Base-by-base conservation (phyloP, 2,329 filamentous ascomycete species). In the Ceratocystis alfenasii region DNA sequence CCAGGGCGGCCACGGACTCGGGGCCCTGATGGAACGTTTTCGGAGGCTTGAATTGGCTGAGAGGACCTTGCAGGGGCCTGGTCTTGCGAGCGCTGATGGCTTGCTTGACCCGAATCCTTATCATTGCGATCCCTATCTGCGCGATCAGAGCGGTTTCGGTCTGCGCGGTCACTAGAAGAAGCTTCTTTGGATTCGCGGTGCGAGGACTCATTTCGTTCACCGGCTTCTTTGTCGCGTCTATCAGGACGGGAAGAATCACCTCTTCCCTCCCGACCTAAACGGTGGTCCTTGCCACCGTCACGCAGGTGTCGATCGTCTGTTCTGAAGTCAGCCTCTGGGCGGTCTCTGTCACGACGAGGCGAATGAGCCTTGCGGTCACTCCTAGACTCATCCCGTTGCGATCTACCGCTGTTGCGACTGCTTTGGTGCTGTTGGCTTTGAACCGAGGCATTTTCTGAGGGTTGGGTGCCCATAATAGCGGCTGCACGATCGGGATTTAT, bases 401-500 rank as follows among this genome's bases (percentile, higher is more conserved):
- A 45, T 28, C 60, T 45, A 25, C n/a, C 22, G n/a, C 64, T 25
- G 55, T 62, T 59, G 22, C 25, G 36, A 33, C 61, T 55, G n/a
- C n/a, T 12, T 50, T 12, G 15, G 8, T 64, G 62, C n/a, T 41
- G 36, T n/a, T 44, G 48, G 7, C 48, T 33, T 7, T 57, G 48
- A 2, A 10, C 33, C 10, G 33, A 8, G 2, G 41, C 33, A 5
- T 28, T 17, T 30, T 64, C 65, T 12, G 53, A 62, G 28, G 25
- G 41, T 20, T 68, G 64, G 3, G 55, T 64, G 67, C 20, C 74
- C 72, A 41, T 70, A 63, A 83, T 78, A 4, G 81, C 73, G 7
- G 80, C 77, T 36, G 81, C 80, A 66, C 82, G 77, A 63, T 83
- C 80, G 1, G 82, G 81, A 68, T 84, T 83, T 70, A 84, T 80